A percentile compares a stretch with the other conserved stretches of the same genome.
phyloP scores from a whole-genome alignment of 83 land plant genomes.

The Picea abies region DNA sequence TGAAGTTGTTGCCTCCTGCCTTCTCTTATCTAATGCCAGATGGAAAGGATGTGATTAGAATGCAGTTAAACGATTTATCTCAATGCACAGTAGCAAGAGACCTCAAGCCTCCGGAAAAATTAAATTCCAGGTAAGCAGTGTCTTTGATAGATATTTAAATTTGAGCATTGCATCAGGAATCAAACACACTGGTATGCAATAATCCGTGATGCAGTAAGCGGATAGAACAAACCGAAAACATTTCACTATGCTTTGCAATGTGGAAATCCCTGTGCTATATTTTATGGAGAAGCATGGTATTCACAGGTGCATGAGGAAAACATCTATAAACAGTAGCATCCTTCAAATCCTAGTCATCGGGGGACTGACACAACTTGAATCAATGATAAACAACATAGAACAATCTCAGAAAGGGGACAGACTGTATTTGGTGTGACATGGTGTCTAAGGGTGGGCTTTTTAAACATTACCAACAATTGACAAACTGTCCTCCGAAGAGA shows the following conservation, averaged over 20 bases:
- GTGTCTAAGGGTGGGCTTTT: not conserved
- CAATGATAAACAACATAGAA: not conserved
- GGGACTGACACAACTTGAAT: not conserved
- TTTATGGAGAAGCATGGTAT: too few species aligned
- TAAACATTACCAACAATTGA: not conserved
- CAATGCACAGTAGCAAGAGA: not conserved
- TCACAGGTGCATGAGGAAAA: not conserved
- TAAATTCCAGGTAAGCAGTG: not conserved
- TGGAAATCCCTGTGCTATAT: not conserved
- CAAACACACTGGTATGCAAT: not conserved
- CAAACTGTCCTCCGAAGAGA: not conserved
- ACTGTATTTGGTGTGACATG: not conserved
- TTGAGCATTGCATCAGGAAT: not conserved
- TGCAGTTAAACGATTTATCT: not conserved
- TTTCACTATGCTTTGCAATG: not conserved
- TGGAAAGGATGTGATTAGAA: not conserved
- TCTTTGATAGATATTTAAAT: not conserved
- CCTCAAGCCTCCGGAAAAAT: not conserved
- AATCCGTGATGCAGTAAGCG: not conserved
- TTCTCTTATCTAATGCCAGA: constrained; percentile 56
- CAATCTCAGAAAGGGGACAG: not conserved
- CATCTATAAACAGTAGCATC: not conserved
- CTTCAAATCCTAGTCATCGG: not conserved
- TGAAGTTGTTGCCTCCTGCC: constrained; percentile 65
- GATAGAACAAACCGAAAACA: not conserved